Evolutionary conservation across 2,329 filamentous ascomycete species (phyloP), one percentile per base, ranked within the genome.

Genomic region (Orbilia brochopaga): DNA sequence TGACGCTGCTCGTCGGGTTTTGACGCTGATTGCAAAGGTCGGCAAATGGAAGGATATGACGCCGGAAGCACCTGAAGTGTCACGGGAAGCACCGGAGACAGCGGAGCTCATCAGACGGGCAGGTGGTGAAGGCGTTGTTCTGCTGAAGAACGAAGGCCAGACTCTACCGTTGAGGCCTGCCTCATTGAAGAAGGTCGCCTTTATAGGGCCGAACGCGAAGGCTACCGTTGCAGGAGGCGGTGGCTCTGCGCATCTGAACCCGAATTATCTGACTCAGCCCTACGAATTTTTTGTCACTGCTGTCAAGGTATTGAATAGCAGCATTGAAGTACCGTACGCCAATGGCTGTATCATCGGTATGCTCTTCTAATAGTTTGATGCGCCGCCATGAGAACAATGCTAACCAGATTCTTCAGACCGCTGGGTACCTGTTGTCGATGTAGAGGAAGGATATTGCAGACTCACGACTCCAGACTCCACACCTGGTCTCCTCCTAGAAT

Each of bases 151-250:
- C 52, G 56, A 74, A 37, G 69, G 74, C 3, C 59, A 58, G 10
- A 44, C 76, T 5, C 58, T 78, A 15, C 76, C 77, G 8, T 58
- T 77, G 21, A 55, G 65, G 23, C 60, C 60, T 53, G 44, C 11
- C 13, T 56, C 50, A 23, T 37, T 72, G 51, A 72, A 65, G 51
- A 72, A 57, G 42, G 44, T 72, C 66, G 88, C 88, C 2, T 86
- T 91, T 15, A 89, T 91, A 74, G 89, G 89, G 0, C 88, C 88
- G 0, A 91, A 91, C 40, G 60, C 67, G 15, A 72, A 72, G 27
- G 67, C 67, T 1, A 65, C 60, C 1, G 67, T 72, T 46, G 67
- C 67, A 8, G 67, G 67, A 46, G 67, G 67, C 35, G 67, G 67
- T 42, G 67, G 67, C 19, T 72, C 67, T 52, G 67, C 67, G 19